These are phyloP conservation scores for Peterozyma xylosa DNA, from an alignment of 805 yeast species.

Conservation along the genomic window DNA sequence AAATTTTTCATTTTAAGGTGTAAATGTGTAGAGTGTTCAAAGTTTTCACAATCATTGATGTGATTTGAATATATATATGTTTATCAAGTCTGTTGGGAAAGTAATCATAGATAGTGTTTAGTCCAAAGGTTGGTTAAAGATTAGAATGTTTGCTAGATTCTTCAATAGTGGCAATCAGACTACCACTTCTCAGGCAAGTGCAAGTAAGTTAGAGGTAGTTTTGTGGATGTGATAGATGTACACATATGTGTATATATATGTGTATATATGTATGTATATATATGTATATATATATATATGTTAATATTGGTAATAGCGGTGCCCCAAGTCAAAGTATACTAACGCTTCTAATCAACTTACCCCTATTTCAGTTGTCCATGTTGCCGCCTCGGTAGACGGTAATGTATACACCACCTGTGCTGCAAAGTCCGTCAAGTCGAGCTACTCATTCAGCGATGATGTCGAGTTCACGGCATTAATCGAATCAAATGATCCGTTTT, in stretches of 20 bases:
- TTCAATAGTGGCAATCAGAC: constrained; percentile 2
- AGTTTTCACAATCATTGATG: too few relatives aligned
- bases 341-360: neutral
- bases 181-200: constrained; percentile 2
- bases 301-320: too few relatives aligned
- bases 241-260: neutral
- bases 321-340: neutral
- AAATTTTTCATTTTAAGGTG: too few relatives aligned
- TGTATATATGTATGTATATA: neutral
- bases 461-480: constrained; percentile 20
- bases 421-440: constrained; percentile 32
- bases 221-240: too few relatives aligned
- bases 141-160: constrained; percentile 4
- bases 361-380: constrained; percentile 19
- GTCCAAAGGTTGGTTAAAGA: too few relatives aligned
- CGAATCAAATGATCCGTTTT: constrained; percentile 47
- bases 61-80: too few relatives aligned
- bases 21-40: too few relatives aligned
- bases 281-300: neutral
- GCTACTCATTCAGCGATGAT: constrained; percentile 19
- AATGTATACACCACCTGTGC: constrained; percentile 37
- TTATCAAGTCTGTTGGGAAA: too few relatives aligned
- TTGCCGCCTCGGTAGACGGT: constrained; percentile 21
- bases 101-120: too few relatives aligned
- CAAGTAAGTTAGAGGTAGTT: constrained; percentile 5